Evolutionary conservation across 2,329 filamentous ascomycete species (phyloP), one percentile per base, ranked within the genome.

Genomic region (Plectosphaerella cucumerina): DNA sequence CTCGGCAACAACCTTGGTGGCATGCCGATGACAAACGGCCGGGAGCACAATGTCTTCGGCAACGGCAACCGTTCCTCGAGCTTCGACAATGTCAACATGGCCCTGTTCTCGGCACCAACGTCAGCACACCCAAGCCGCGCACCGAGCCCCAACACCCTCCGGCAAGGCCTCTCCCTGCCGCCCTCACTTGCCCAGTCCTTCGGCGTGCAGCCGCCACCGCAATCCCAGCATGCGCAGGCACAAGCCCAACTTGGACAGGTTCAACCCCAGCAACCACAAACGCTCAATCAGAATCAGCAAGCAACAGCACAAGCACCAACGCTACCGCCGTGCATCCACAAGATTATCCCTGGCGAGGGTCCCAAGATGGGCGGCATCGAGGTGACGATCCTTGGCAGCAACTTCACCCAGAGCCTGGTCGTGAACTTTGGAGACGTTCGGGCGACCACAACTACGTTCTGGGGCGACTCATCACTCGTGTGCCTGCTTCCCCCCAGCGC

Each of bases 341-440:
- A 92, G 65, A 78, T 96, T 54, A 89, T 94, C 34, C 91, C 92
- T 0, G 80, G 80, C 26, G 89, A 95, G 66, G 91, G 91, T 0
- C 89, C 91, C 6, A 89, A 85, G 52, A 83, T 82, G 34, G 91
- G 91, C 53, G 91, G 91, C 41, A 91, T 90, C 48, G 91, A 97
- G 65, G 90, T 96, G 3, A 93, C 89, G 0, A 81, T 94, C 50
- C 75, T 96, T 9, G 91, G 92, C 17, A 88, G 85, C 56, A 84
- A 86, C 14, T 96, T 96, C 65, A 86, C 84, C 56, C 86, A 80
- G 54, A 87, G 68, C 1, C 78, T 95, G 55, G 88, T 92, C 55
- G 89, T 96, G 50, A 87, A 91, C 68, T 97, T 97, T 65, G 92
- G 92, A 20, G 72, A 78, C 33, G 70, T 75, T 45, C 77, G 74